Conservation (phyloP, 139 green algal genomes). For the Picochlorum sp. region DNA sequence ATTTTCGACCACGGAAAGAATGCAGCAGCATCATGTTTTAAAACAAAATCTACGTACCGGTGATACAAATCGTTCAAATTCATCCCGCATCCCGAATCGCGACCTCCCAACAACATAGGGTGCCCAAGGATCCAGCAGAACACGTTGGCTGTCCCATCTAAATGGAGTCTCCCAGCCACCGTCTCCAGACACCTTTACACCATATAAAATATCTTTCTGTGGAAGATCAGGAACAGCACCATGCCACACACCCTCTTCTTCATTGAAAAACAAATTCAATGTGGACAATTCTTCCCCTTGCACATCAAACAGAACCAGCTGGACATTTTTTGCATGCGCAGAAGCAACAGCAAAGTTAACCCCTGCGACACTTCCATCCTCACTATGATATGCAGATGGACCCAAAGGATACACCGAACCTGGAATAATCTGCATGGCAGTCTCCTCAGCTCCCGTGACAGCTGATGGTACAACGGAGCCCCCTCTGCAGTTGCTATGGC, state of each 20-base stretch:
- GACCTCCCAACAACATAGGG: constrained; percentile 55
- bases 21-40: not conserved
- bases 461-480: not conserved
- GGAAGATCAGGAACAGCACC: constrained; percentile 53
- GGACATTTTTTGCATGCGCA: constrained; percentile 31
- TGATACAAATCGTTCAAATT: constrained; percentile 61
- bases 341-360: constrained; percentile 82
- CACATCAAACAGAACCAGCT: not conserved
- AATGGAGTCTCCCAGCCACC: constrained; percentile 69
- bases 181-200: constrained; percentile 52
- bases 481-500: not conserved
- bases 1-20: not conserved
- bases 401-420: constrained; percentile 52
- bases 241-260: constrained; percentile 53
- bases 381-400: constrained; percentile 32
- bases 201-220: constrained; percentile 60
- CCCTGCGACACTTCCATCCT: not conserved
- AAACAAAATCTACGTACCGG: not conserved
- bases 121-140: constrained; percentile 83
- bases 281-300: not conserved
- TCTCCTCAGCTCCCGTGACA: not conserved
- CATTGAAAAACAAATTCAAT: not conserved
- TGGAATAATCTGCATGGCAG: not conserved
- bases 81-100: constrained; percentile 64
- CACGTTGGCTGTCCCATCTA: constrained; percentile 52